Evolutionary conservation across 2,329 filamentous ascomycete species (phyloP).

Genomic region (Clarireedia homoeocarpa): DNA sequence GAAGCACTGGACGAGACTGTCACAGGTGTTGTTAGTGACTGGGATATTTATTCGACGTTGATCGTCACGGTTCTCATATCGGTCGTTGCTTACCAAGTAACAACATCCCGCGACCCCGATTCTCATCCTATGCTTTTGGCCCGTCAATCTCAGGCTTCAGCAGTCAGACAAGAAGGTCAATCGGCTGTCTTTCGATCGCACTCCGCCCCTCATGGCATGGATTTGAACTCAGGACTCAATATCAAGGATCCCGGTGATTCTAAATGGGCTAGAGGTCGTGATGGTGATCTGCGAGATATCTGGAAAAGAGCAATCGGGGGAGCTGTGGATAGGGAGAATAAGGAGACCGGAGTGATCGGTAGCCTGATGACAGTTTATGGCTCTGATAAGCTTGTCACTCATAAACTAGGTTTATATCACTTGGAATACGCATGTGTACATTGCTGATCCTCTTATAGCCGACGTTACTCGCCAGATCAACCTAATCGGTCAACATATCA

Average conservation of each 20-base stretch:
- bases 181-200: constrained; percentile 81
- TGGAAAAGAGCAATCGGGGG: constrained; percentile 71
- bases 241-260: constrained; percentile 74
- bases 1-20: constrained; percentile 65
- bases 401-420: constrained; percentile 48
- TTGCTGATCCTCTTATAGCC: constrained; percentile 35
- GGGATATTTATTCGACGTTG: constrained; percentile 72
- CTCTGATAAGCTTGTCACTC: constrained; percentile 64
- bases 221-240: constrained; percentile 67
- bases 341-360: constrained; percentile 51
- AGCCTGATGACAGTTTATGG: constrained; percentile 75
- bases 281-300: constrained; percentile 86
- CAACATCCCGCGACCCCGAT: constrained; percentile 73
- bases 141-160: constrained; percentile 70
- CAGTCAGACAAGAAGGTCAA: constrained; percentile 75
- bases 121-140: constrained; percentile 86
- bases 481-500: constrained; percentile 69
- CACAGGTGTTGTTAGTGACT: constrained; percentile 63
- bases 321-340: constrained; percentile 53
- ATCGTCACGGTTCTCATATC: constrained; percentile 59
- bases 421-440: background rate
- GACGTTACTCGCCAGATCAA: constrained; percentile 81
- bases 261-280: constrained; percentile 74
- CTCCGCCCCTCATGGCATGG: constrained; percentile 77
- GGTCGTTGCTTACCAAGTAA: constrained; percentile 63